Evolutionary conservation across 495 filamentous ascomycete species (phyloP), one percentile per base, ranked within the genome.

Genomic region (Halenospora varia): DNA sequence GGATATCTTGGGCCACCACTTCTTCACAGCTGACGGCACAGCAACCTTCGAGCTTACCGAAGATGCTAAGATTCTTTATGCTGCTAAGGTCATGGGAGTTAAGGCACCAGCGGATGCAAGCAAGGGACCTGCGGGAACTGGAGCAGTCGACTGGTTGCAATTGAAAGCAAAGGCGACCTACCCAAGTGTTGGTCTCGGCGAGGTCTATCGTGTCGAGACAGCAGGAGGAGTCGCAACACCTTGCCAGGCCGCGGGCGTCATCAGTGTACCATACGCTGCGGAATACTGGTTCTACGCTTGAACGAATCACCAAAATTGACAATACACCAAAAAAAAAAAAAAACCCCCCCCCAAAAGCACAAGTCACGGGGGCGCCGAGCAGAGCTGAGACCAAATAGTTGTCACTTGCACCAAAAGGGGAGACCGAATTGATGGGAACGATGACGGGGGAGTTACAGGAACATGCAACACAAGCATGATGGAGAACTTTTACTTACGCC

Each of bases 251-350:
- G 73, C 72, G 0, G 62, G 58, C 10, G 65, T 70, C 1, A 65
- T 77, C 25, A 77, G 69, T 56, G 77, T 89, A 3, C 76, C 81
- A 10, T 92, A 90, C 69, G 72, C 85, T 0, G 81, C 88, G 0
- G 79, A 82, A 66, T 92, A 92, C 68, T 89, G 83, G 84, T 82
- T 90, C 55, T 89, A 82, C 63, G 73, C 71, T 13, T 65, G 22
- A 59, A 39, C 47, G 47, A n/a, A 19, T 20, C 22, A 13, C 19
- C 8, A n/a, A 10, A n/a, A 6, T 13, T 24, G 18, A n/a, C 10
- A 6, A 24, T 20, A 23, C 19, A 49, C 19, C 10, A 10, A 10
- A 10, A 24, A 10, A 10, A 10, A 49, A 10, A 11, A 9, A 47
- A 47, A 11, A 47, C 6, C 44, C 10, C n/a, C 35, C 6, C 44